These are phyloP conservation scores for Pythium volutum DNA, from an alignment of 352 stramenopile genomes.

Conservation along the genomic window DNA sequence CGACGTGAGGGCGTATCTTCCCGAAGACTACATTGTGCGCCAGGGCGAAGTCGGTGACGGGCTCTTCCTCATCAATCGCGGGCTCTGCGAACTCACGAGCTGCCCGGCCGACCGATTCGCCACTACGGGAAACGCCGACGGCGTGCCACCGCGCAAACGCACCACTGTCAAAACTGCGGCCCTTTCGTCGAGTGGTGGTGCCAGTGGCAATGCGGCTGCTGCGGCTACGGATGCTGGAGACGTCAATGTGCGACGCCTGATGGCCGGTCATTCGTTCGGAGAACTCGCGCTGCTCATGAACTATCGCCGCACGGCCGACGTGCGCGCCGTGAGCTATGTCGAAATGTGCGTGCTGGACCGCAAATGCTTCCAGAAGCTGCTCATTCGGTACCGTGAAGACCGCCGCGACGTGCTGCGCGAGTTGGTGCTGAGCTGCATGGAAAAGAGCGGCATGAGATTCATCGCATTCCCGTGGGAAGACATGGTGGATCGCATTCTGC, in stretches of 20 bases:
- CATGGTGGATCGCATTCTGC: slow-evolving; percentile 19
- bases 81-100: slow-evolving; percentile 34
- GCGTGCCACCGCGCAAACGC: slow-evolving; percentile 2
- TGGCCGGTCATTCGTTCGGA: slow-evolving; percentile 35
- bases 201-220: not conserved
- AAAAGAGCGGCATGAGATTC: slow-evolving; percentile 25
- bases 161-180: slow-evolving; percentile 22
- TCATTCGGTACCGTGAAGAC: slow-evolving; percentile 27
- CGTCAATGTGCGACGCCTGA: slow-evolving; percentile 31
- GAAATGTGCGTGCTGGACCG: slow-evolving; percentile 29
- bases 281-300: slow-evolving; percentile 40
- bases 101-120: slow-evolving; percentile 7
- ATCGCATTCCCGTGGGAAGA: slow-evolving; percentile 31
- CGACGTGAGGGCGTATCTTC: slow-evolving; percentile 33
- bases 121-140: not conserved
- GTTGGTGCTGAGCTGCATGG: slow-evolving; percentile 27
- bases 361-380: slow-evolving; percentile 23
- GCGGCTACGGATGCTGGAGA: too few relatives aligned
- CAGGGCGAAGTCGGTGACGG: slow-evolving; percentile 34
- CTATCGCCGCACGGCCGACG: slow-evolving; percentile 28
- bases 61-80: slow-evolving; percentile 40
- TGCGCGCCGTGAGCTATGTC: slow-evolving; percentile 27
- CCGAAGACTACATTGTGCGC: slow-evolving; percentile 41
- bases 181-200: slow-evolving; percentile 4
- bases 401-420: slow-evolving; percentile 19